Evolutionary conservation across 2,329 filamentous ascomycete species (phyloP).

Genomic region (Talaromyces sp.): DNA sequence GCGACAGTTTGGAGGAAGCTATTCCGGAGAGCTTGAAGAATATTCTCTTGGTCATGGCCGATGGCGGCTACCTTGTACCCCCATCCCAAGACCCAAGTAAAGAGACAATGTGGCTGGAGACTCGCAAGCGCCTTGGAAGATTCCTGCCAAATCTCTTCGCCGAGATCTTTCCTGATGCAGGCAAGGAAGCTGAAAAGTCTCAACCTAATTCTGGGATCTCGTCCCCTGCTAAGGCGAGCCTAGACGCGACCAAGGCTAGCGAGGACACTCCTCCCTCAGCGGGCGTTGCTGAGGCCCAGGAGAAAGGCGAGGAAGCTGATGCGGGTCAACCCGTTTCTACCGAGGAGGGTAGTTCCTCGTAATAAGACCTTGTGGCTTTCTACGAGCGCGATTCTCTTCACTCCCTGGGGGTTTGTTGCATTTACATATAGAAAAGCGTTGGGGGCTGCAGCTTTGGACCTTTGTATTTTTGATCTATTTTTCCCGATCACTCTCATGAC

Average conservation of each 20-base stretch:
- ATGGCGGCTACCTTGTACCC: slow-evolving; percentile 78
- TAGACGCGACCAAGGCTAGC: slow-evolving; percentile 17
- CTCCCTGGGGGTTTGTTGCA: slow-evolving; percentile 10
- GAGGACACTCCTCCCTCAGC: slow-evolving; percentile 10
- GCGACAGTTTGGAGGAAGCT: slow-evolving; percentile 88
- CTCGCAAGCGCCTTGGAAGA: slow-evolving; percentile 60
- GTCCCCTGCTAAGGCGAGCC: slow-evolving; percentile 20
- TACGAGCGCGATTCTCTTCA: slow-evolving; percentile 1
- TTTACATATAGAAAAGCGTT: slow-evolving; percentile 22
- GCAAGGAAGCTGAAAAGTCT: slow-evolving; percentile 24
- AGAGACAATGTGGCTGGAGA: slow-evolving; percentile 63
- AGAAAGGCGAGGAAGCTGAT: slow-evolving; percentile 1
- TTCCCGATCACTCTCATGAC: not conserved
- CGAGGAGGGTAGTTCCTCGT: slow-evolving; percentile 9
- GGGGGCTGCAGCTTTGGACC: slow-evolving; percentile 5
- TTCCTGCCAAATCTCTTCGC: slow-evolving; percentile 63
- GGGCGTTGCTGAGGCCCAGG: not conserved
- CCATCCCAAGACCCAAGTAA: slow-evolving; percentile 58
- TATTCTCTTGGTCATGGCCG: slow-evolving; percentile 91
- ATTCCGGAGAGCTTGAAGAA: slow-evolving; percentile 96
- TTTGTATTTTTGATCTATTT: slow-evolving; percentile 7
- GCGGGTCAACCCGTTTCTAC: slow-evolving; percentile 7
- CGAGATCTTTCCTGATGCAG: slow-evolving; percentile 58
- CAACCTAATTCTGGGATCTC: slow-evolving; percentile 17
- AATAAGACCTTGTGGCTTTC: not conserved